phyloP scores from a whole-genome alignment of 257 asterid species.

The Jacaranda copaia region DNA sequence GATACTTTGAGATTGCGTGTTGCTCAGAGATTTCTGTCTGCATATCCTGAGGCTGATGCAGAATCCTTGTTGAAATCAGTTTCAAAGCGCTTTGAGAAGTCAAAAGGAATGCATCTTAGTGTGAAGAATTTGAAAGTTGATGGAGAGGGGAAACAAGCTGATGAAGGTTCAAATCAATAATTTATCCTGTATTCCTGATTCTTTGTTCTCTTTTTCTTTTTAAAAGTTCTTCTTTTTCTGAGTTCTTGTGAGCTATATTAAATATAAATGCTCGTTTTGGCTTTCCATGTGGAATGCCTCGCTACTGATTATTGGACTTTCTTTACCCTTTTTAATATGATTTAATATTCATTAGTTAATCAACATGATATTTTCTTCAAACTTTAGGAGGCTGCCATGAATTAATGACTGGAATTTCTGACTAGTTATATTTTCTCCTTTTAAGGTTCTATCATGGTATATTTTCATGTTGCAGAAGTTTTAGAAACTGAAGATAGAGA shows the following conservation, averaged over 20 bases:
- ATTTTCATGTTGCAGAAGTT: conserved; percentile 45
- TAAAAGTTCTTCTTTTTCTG: conserved; percentile 3
- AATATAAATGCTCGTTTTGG: conserved; percentile 7
- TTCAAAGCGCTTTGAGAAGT: conserved; percentile 71
- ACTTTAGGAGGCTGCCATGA: conserved; percentile 1
- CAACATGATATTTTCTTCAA: conserved; percentile 11
- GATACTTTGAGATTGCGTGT: conserved; percentile 73
- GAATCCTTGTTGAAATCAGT: conserved; percentile 65
- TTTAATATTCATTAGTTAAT: not conserved
- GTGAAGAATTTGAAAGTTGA: conserved; percentile 54
- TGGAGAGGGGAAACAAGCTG: conserved; percentile 54
- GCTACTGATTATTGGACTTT: not conserved
- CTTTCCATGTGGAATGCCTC: not conserved
- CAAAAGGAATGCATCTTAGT: conserved; percentile 52
- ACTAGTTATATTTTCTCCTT: conserved; percentile 2
- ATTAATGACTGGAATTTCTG: conserved; percentile 2
- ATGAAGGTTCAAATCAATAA: conserved; percentile 53
- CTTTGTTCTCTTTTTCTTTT: not conserved
- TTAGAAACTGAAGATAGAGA: conserved; percentile 61
- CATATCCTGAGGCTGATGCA: conserved; percentile 76
- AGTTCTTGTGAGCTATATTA: conserved; percentile 6
- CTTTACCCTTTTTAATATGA: conserved; percentile 7
- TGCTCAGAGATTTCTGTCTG: conserved; percentile 82
- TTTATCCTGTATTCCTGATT: conserved; percentile 4
- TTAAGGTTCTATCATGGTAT: not conserved